These are phyloP conservation scores for Colletotrichum siamense DNA, from an alignment of 2,329 filamentous ascomycete species.

Conservation along the genomic window DNA sequence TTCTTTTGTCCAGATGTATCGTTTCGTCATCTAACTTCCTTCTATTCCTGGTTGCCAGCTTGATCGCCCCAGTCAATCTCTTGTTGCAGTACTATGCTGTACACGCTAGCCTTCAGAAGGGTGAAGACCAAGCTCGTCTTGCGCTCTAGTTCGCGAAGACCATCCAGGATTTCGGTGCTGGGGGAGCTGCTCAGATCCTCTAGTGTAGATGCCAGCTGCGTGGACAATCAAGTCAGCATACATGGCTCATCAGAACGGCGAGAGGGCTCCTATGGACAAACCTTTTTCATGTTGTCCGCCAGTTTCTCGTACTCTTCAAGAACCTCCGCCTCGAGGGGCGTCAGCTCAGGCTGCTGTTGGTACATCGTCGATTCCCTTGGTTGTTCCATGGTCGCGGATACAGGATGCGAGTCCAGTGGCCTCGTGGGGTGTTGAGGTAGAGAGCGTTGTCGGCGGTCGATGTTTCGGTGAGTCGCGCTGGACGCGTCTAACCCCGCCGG, in stretches of 20 bases:
- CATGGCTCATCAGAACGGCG: not conserved
- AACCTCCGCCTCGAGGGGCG: conserved; percentile 89
- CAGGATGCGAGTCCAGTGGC: not conserved
- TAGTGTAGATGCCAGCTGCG: conserved; percentile 64
- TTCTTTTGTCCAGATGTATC: not conserved
- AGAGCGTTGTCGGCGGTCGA: not conserved
- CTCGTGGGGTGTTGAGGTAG: not conserved
- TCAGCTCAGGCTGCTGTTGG: conserved; percentile 60
- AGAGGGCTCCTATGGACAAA: conserved; percentile 40
- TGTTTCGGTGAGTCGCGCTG: conserved; percentile 16
- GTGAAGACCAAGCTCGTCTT: conserved; percentile 97
- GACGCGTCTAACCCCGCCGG: conserved; percentile 18
- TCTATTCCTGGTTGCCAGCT: conserved; percentile 36
- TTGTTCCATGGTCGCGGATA: conserved; percentile 8
- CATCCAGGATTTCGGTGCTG: conserved; percentile 83
- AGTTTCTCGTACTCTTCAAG: conserved; percentile 91
- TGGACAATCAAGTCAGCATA: not conserved
- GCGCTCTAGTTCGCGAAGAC: conserved; percentile 84
- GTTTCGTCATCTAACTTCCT: conserved; percentile 9
- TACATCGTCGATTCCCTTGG: conserved; percentile 30
- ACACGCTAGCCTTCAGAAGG: conserved; percentile 95
- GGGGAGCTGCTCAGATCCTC: conserved; percentile 72
- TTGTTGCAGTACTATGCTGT: conserved; percentile 98
- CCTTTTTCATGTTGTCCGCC: conserved; percentile 90
- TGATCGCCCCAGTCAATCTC: conserved; percentile 79